A percentile compares a stretch with the other conserved stretches of the same genome.
Evolutionary conservation across 192 early-diverging fungal species (phyloP).

Genomic region (Mortierella antarctica): DNA sequence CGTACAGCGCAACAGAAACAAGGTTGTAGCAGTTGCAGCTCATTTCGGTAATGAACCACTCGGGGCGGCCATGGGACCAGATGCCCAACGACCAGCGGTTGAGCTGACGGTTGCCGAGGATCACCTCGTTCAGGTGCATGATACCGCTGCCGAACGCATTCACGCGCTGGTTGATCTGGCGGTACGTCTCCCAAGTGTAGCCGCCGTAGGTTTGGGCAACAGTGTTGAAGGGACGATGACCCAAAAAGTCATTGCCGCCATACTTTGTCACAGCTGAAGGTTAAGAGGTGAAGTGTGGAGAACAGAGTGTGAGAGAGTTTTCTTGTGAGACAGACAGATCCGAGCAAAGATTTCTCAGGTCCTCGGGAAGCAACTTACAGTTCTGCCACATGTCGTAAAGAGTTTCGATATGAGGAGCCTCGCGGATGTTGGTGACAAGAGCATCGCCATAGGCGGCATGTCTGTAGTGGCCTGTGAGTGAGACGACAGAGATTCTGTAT

Average conservation of each 20-base stretch:
- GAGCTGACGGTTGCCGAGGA: conserved; percentile 44
- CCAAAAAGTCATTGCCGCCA: conserved; percentile 70
- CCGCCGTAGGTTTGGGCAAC: conserved; percentile 70
- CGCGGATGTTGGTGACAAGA: conserved; percentile 47
- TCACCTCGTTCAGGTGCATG: conserved; percentile 66
- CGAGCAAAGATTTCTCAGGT: background rate
- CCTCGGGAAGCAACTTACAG: conserved; percentile 38
- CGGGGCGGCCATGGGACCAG: conserved; percentile 73
- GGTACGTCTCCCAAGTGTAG: conserved; percentile 80
- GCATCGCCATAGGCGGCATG: conserved; percentile 49
- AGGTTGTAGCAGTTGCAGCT: conserved; percentile 67
- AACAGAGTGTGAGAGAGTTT: background rate
- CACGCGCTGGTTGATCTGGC: conserved; percentile 67
- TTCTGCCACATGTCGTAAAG: conserved; percentile 60
- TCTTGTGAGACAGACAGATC: background rate
- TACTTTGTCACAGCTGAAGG: conserved; percentile 62
- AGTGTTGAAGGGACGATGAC: conserved; percentile 69
- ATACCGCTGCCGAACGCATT: conserved; percentile 78
- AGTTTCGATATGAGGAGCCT: conserved; percentile 60
- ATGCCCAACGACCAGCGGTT: conserved; percentile 69
- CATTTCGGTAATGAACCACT: conserved; percentile 66
- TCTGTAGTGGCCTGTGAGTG: conserved; percentile 58
- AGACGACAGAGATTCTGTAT: background rate
- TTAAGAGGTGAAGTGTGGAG: background rate
- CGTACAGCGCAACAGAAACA: conserved; percentile 85